Conservation (phyloP, 1,284 basidiomycete species). For the Ceratobasidium sp. region DNA sequence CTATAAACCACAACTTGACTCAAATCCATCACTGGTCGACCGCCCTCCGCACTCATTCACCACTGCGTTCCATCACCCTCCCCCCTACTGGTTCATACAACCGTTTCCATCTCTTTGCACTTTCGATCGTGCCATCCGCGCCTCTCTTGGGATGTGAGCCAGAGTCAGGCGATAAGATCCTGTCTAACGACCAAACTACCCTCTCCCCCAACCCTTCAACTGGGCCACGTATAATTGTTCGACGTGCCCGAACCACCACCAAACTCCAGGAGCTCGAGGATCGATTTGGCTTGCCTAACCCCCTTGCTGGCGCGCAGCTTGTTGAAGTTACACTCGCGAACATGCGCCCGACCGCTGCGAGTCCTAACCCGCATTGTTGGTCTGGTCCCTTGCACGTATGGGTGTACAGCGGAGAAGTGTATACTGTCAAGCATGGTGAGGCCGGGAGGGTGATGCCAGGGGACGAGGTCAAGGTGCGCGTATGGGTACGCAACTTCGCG, state of each 20-base stretch:
- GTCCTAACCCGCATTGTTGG: slow-evolving; percentile 54
- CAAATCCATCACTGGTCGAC: slow-evolving; percentile 65
- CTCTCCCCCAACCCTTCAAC: not conserved
- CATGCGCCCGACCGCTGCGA: slow-evolving; percentile 58
- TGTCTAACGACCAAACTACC: not conserved
- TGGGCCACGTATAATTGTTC: slow-evolving; percentile 20
- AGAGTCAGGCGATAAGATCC: slow-evolving; percentile 50
- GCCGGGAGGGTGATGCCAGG: slow-evolving; percentile 62
- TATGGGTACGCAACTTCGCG: slow-evolving; percentile 39
- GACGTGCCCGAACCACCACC: slow-evolving; percentile 54
- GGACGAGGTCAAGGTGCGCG: slow-evolving; percentile 58
- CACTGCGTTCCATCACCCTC: slow-evolving; percentile 62
- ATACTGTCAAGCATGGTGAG: slow-evolving; percentile 59
- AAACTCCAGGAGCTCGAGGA: slow-evolving; percentile 63
- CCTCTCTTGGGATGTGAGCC: slow-evolving; percentile 28
- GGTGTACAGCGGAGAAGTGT: slow-evolving; percentile 46
- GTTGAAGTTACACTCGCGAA: slow-evolving; percentile 67
- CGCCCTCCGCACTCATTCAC: slow-evolving; percentile 60
- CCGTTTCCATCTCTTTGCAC: slow-evolving; percentile 65
- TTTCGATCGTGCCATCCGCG: slow-evolving; percentile 61
- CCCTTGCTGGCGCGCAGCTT: slow-evolving; percentile 55
- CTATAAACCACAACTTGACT: slow-evolving; percentile 35
- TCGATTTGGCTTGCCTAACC: slow-evolving; percentile 54
- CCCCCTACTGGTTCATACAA: slow-evolving; percentile 55
- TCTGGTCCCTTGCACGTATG: slow-evolving; percentile 50